Conservation (phyloP, 805 yeast genomes). For the Suhomyces sp. region DNA sequence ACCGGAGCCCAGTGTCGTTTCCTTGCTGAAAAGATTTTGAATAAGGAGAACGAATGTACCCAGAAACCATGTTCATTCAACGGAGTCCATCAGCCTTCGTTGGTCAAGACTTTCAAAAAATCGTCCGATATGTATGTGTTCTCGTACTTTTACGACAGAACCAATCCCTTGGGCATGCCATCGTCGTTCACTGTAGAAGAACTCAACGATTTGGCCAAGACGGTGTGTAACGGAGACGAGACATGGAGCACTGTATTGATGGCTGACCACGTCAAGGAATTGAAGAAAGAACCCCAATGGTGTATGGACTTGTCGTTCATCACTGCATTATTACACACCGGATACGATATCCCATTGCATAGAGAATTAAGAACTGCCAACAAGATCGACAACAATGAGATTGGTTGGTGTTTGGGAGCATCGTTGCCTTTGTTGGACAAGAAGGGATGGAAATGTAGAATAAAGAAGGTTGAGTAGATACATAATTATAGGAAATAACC, state of each 20-base stretch:
- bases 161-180: conserved; percentile 95
- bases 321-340: conserved; percentile 87
- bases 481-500: too few relatives aligned
- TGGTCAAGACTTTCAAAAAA: conserved; percentile 69
- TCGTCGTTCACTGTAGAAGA: conserved; percentile 81
- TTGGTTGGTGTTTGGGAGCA: conserved; percentile 99
- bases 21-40: conserved; percentile 76
- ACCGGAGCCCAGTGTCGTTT: conserved; percentile 83
- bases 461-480: conserved; percentile 1
- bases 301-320: conserved; percentile 90
- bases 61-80: conserved; percentile 89
- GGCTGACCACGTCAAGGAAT: conserved; percentile 61
- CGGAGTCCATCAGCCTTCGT: conserved; percentile 95
- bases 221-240: conserved; percentile 81
- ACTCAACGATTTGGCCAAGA: conserved; percentile 72
- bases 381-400: conserved; percentile 81
- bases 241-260: conserved; percentile 72
- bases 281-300: conserved; percentile 85
- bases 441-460: conserved; percentile 68
- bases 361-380: conserved; percentile 92
- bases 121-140: conserved; percentile 81
- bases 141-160: conserved; percentile 93
- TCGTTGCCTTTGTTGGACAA: conserved; percentile 83
- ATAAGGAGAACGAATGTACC: conserved; percentile 77
- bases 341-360: conserved; percentile 87